Conservation (phyloP, 2,329 filamentous ascomycete species). For the Ilyonectria destructans region DNA sequence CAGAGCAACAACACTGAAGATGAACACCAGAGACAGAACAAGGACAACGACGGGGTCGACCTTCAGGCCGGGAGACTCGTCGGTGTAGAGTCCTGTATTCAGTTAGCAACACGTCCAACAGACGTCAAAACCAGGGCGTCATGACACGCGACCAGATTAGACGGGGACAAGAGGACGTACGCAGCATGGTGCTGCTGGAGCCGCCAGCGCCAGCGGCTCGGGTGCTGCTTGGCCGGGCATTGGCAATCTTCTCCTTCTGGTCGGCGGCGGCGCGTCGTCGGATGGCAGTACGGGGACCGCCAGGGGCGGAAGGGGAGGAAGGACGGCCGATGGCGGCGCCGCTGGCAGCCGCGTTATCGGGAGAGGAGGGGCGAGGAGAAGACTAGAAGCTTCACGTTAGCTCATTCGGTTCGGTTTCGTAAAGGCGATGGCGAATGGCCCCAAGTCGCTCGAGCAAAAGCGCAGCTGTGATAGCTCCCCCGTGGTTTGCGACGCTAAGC, state of each 20-base stretch:
- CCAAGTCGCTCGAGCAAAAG: slow-evolving; percentile 27
- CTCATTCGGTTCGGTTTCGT: slow-evolving; percentile 3
- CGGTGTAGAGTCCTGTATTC: slow-evolving; percentile 88
- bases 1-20: slow-evolving; percentile 97
- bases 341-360: slow-evolving; percentile 72
- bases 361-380: slow-evolving; percentile 74
- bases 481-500: slow-evolving; percentile 42
- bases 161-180: slow-evolving; percentile 68
- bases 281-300: slow-evolving; percentile 95
- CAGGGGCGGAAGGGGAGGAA: slow-evolving; percentile 90
- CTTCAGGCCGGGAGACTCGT: slow-evolving; percentile 97
- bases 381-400: slow-evolving; percentile 59
- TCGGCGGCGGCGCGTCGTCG: slow-evolving; percentile 95
- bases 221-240: slow-evolving; percentile 92
- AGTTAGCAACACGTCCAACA: slow-evolving; percentile 48
- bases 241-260: slow-evolving; percentile 97
- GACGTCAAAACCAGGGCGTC: background rate
- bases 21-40: slow-evolving; percentile 96
- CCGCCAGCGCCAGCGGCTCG: slow-evolving; percentile 94
- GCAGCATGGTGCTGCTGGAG: slow-evolving; percentile 98
- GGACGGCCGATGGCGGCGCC: slow-evolving; percentile 83
- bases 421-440: slow-evolving; percentile 4
- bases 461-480: slow-evolving; percentile 29
- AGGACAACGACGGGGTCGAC: slow-evolving; percentile 98
- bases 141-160: slow-evolving; percentile 24